These are phyloP conservation scores for Raphanus raphanistrum DNA, from an alignment of 345 rosid genomes.

Conservation along the genomic window DNA sequence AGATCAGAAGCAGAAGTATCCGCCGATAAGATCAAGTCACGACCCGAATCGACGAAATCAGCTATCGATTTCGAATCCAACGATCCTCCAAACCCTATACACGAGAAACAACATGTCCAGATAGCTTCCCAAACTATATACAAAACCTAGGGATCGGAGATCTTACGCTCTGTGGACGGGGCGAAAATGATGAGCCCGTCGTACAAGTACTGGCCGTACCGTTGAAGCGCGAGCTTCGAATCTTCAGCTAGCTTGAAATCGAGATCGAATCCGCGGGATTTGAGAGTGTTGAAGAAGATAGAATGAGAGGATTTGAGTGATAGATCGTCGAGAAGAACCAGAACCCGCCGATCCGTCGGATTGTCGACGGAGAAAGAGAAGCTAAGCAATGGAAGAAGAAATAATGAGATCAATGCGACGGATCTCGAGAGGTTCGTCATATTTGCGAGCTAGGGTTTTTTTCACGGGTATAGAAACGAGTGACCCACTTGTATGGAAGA, in stretches of 20 bases:
- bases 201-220: conserved; percentile 66
- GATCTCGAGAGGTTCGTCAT: conserved; percentile 36
- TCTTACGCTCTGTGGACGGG: conserved; percentile 61
- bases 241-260: conserved; percentile 68
- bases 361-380: conserved; percentile 57
- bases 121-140: background rate
- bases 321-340: conserved; percentile 62
- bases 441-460: conserved; percentile 19
- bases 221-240: conserved; percentile 57
- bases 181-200: conserved; percentile 60
- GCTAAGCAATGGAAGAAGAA: conserved; percentile 44
- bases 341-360: conserved; percentile 54
- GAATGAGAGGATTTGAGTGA: conserved; percentile 67
- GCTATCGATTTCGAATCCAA: conserved; percentile 55
- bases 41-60: conserved; percentile 77
- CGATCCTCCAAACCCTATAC: conserved; percentile 58
- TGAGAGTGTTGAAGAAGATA: conserved; percentile 61
- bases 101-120: background rate
- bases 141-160: background rate
- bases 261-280: conserved; percentile 57
- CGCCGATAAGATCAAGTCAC: conserved; percentile 61
- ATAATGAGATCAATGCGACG: conserved; percentile 33
- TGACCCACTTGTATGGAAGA: conserved; percentile 12
- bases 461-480: conserved; percentile 17
- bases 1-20: conserved; percentile 65